Evolutionary conservation across 2,329 filamentous ascomycete genomes (phyloP).

Genomic region (Emmonsiellopsis sp.): DNA sequence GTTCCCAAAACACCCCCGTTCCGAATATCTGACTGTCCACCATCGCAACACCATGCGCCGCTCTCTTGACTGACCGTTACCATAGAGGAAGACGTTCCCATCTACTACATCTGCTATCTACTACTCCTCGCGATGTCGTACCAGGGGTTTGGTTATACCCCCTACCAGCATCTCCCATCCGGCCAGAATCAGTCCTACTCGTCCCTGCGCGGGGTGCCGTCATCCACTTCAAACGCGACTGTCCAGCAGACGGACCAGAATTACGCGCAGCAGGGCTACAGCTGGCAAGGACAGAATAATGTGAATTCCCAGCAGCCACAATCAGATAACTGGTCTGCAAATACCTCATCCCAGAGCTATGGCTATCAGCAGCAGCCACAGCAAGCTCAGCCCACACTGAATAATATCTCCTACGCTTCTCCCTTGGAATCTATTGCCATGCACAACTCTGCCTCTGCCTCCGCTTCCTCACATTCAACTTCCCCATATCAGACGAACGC

Average conservation of each 20-base stretch:
- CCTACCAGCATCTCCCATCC: constrained; percentile 6
- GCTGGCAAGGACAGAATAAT: constrained; percentile 8
- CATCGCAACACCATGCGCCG: no score
- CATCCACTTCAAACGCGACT: neutral
- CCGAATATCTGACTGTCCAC: no score
- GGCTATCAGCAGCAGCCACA: constrained; percentile 7
- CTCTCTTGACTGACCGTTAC: neutral
- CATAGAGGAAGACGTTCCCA: neutral
- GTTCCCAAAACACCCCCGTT: no score
- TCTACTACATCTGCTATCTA: neutral
- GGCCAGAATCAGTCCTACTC: constrained; percentile 4
- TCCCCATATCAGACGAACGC: neutral
- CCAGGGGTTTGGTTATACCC: constrained; percentile 9
- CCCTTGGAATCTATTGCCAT: neutral
- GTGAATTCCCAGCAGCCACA: neutral
- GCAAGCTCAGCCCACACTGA: neutral
- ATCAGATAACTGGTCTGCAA: constrained; percentile 6
- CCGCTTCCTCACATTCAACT: neutral
- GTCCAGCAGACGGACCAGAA: constrained; percentile 4
- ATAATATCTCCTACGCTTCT: neutral
- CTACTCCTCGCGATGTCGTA: constrained; percentile 8
- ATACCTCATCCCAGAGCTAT: constrained; percentile 1
- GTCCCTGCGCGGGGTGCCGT: constrained; percentile 3
- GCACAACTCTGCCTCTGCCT: neutral
- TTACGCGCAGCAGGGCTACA: constrained; percentile 7